phyloP scores from a whole-genome alignment of 257 asterid species.

The Misopates orontium region DNA sequence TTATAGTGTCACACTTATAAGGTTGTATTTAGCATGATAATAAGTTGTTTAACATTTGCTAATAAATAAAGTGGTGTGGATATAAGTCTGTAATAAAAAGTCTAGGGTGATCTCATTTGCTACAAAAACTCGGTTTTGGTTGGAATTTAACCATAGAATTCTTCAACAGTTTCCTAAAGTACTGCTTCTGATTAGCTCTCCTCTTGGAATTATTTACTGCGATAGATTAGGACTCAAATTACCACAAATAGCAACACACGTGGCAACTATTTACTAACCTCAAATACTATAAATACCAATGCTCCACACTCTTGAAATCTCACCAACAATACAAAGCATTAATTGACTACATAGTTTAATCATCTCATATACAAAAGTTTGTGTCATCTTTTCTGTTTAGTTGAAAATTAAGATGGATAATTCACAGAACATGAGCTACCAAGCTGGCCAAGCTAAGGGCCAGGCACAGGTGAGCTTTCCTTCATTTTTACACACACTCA shows the following conservation, averaged over 20 bases:
- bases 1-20: too few relatives aligned
- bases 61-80: too few relatives aligned
- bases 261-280: not conserved
- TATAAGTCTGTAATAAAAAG: too few relatives aligned
- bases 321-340: slow-evolving; percentile 11
- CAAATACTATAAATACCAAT: slow-evolving; percentile 28
- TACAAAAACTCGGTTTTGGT: too few relatives aligned
- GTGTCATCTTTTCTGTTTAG: not conserved
- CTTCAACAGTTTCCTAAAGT: not conserved
- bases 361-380: not conserved
- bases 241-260: not conserved
- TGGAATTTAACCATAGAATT: not conserved
- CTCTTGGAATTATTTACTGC: slow-evolving; percentile 22
- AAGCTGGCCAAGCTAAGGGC: slow-evolving; percentile 39
- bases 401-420: slow-evolving; percentile 5
- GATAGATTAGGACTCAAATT: not conserved
- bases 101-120: too few relatives aligned
- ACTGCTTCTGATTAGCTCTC: slow-evolving; percentile 18
- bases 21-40: too few relatives aligned
- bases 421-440: slow-evolving; percentile 22
- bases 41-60: too few relatives aligned
- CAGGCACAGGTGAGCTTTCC: slow-evolving; percentile 23
- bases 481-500: not conserved
- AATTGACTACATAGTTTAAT: not conserved
- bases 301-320: not conserved